Evolutionary conservation across 495 filamentous ascomycete species (phyloP).

Genomic region (Penicillium macrosclerotiorum): DNA sequence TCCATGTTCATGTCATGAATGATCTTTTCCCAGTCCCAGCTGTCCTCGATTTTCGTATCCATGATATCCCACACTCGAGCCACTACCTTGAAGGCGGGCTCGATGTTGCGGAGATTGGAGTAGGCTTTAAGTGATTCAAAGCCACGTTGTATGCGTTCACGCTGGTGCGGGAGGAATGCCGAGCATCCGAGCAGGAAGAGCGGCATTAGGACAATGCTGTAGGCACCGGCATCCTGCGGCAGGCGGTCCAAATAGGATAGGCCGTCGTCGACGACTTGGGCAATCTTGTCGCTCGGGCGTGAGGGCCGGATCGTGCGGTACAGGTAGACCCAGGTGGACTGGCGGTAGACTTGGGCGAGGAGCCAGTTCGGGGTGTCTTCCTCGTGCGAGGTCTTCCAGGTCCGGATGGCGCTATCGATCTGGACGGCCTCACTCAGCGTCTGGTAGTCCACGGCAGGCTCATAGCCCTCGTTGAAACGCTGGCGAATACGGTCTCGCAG

Average conservation of each 20-base stretch:
- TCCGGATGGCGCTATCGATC: slow-evolving; percentile 73
- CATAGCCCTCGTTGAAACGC: slow-evolving; percentile 58
- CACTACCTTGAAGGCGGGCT: slow-evolving; percentile 72
- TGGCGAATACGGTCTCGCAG: slow-evolving; percentile 74
- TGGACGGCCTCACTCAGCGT: slow-evolving; percentile 71
- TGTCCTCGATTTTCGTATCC: slow-evolving; percentile 68
- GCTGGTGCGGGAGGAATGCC: slow-evolving; percentile 67
- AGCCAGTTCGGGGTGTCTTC: slow-evolving; percentile 68
- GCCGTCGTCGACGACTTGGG: slow-evolving; percentile 74
- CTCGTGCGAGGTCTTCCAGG: slow-evolving; percentile 72
- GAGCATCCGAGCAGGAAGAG: slow-evolving; percentile 87
- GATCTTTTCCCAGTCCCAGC: slow-evolving; percentile 90
- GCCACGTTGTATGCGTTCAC: slow-evolving; percentile 65
- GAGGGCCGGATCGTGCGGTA: slow-evolving; percentile 82
- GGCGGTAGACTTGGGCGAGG: slow-evolving; percentile 80
- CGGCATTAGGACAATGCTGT: slow-evolving; percentile 84
- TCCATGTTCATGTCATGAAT: slow-evolving; percentile 75
- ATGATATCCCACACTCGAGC: slow-evolving; percentile 80
- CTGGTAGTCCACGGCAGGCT: slow-evolving; percentile 72
- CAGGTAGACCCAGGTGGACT: slow-evolving; percentile 89
- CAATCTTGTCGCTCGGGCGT: slow-evolving; percentile 63
- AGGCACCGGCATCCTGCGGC: slow-evolving; percentile 60
- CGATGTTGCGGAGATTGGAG: slow-evolving; percentile 77
- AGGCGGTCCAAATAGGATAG: slow-evolving; percentile 62
- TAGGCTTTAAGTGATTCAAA: slow-evolving; percentile 71